Evolutionary conservation across 2,329 filamentous ascomycete species (phyloP).

Genomic region (Venturia oleaginea): DNA sequence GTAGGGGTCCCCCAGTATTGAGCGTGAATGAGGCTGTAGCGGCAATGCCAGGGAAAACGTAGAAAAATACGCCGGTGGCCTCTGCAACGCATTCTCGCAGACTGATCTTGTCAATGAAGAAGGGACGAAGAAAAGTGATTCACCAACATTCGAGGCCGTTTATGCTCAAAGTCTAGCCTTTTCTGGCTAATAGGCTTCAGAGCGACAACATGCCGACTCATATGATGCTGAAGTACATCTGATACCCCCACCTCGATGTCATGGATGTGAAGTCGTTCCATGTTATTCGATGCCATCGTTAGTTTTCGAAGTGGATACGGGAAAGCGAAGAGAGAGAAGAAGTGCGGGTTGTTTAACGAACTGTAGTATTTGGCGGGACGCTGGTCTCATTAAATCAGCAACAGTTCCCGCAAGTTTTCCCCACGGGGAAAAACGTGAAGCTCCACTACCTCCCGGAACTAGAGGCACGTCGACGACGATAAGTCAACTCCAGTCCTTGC

Average conservation of each 20-base stretch:
- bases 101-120: conserved; percentile 27
- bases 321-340: neutral
- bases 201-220: conserved; percentile 41
- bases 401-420: neutral
- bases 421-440: neutral
- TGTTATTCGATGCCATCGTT: neutral
- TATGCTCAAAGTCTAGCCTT: conserved; percentile 46
- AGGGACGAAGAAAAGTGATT: neutral
- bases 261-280: conserved; percentile 2
- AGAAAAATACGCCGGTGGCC: conserved; percentile 49
- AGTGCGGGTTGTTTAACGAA: neutral
- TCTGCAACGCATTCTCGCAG: conserved; percentile 48
- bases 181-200: conserved; percentile 44
- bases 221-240: conserved; percentile 44
- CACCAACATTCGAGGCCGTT: conserved; percentile 29
- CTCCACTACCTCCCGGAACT: neutral
- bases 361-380: neutral
- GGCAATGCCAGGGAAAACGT: conserved; percentile 43
- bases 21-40: conserved; percentile 43
- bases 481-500: neutral
- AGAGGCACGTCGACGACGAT: neutral
- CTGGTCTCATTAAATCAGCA: neutral
- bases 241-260: conserved; percentile 44
- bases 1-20: conserved; percentile 29
- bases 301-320: neutral